These are phyloP conservation scores for Exobasidium rhododendri DNA, from an alignment of 1,284 basidiomycete genomes.

Conservation along the genomic window DNA sequence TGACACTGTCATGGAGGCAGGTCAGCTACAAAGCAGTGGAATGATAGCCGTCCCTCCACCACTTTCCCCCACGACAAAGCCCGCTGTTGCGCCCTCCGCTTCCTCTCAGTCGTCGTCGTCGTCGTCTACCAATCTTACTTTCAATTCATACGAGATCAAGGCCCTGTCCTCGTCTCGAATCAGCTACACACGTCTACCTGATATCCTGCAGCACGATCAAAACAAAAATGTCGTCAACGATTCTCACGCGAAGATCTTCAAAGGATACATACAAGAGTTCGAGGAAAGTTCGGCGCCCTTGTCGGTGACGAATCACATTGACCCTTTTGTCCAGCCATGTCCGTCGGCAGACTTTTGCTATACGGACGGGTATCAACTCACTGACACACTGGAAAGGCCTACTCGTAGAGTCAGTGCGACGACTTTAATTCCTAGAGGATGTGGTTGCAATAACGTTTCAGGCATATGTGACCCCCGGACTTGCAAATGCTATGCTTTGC, in stretches of 20 bases:
- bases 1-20: no score
- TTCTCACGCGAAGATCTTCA: constrained; percentile 22
- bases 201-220: constrained; percentile 3
- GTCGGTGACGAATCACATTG: constrained; percentile 18
- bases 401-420: constrained; percentile 11
- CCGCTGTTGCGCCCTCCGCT: no score
- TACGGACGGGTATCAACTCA: constrained; percentile 28
- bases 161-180: constrained; percentile 7
- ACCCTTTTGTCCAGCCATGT: constrained; percentile 22
- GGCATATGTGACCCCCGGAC: constrained; percentile 28
- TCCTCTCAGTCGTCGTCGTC: neutral
- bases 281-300: constrained; percentile 22
- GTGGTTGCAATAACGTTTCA: constrained; percentile 28
- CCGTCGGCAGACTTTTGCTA: constrained; percentile 40
- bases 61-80: no score
- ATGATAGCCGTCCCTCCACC: no score
- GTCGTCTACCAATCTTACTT: constrained; percentile 2
- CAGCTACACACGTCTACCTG: constrained; percentile 1
- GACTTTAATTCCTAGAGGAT: constrained; percentile 15
- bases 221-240: neutral
- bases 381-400: constrained; percentile 10
- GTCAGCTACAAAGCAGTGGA: no score
- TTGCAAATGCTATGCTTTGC: constrained; percentile 25
- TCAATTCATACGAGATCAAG: constrained; percentile 11
- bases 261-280: constrained; percentile 24